Conservation (phyloP, 129 eudicot genomes). For the Escallonia rubra region DNA sequence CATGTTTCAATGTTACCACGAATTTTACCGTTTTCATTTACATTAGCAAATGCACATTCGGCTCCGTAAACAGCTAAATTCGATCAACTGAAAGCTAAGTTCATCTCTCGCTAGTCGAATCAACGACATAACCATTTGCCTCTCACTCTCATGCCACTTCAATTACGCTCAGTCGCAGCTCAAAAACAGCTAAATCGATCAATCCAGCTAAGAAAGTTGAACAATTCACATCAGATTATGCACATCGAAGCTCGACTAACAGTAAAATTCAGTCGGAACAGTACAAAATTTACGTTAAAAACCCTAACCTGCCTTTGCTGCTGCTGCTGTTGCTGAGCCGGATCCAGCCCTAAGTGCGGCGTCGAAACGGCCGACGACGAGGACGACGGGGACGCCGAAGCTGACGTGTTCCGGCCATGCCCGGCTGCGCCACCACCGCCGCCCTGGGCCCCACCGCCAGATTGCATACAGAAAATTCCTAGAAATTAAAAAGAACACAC, state of each 20-base stretch:
- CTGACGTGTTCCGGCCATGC: conserved; percentile 51
- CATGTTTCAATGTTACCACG: too few species aligned
- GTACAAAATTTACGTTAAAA: conserved; percentile 1
- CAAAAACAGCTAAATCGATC: conserved; percentile 1
- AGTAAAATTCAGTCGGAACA: too few species aligned
- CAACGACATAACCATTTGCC: too few species aligned
- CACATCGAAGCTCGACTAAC: conserved; percentile 1
- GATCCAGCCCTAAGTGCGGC: conserved; percentile 62
- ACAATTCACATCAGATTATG: neutral
- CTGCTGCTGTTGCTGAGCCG: conserved; percentile 49
- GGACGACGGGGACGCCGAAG: conserved; percentile 81
- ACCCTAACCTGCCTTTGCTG: conserved; percentile 86
- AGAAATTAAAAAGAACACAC: neutral
- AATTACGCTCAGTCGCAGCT: neutral
- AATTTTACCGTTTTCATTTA: too few species aligned
- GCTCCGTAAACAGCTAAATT: too few species aligned
- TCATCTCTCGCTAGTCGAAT: too few species aligned
- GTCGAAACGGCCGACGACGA: conserved; percentile 64
- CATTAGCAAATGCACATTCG: too few species aligned
- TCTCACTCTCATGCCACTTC: too few species aligned
- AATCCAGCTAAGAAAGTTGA: neutral
- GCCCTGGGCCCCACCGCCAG: conserved; percentile 49
- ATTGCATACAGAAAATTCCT: conserved; percentile 40
- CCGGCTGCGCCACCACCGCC: conserved; percentile 10
- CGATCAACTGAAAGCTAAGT: too few species aligned